These are phyloP conservation scores for Talaromyces atroroseus DNA, from an alignment of 2,329 filamentous ascomycete genomes.

Conservation along the genomic window DNA sequence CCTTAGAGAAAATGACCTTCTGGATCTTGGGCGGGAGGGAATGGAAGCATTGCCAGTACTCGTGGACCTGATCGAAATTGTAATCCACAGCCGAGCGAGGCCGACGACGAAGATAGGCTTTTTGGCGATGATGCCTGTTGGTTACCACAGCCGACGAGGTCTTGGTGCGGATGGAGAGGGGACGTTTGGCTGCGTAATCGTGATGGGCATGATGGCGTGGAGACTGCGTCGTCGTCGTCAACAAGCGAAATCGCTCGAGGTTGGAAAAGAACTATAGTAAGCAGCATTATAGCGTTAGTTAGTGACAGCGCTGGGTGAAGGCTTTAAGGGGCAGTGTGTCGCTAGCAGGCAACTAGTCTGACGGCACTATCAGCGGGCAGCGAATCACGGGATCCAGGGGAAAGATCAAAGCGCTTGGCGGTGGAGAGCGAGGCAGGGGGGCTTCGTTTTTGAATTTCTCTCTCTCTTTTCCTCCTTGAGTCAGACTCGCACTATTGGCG, in stretches of 20 bases:
- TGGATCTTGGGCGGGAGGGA: conserved; percentile 68
- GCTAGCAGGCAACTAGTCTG: neutral
- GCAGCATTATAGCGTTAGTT: conserved; percentile 7
- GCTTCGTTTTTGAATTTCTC: neutral
- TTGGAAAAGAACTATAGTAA: conserved; percentile 36
- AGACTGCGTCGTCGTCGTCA: conserved; percentile 22
- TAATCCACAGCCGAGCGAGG: conserved; percentile 13
- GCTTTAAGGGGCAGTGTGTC: too few species aligned
- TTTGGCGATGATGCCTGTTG: conserved; percentile 5
- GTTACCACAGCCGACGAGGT: conserved; percentile 3
- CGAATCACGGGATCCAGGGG: too few species aligned
- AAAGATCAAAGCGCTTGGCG: too few species aligned
- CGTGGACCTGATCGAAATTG: conserved; percentile 39
- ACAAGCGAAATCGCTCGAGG: conserved; percentile 31
- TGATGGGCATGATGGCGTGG: conserved; percentile 22
- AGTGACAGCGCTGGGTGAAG: neutral
- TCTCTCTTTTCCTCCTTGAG: neutral
- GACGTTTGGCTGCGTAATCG: neutral
- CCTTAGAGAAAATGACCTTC: conserved; percentile 62
- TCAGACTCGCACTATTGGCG: neutral
- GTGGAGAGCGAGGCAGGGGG: neutral
- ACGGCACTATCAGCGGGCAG: too few species aligned
- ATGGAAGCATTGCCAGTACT: conserved; percentile 63
- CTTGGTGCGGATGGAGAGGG: neutral
- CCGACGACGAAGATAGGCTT: neutral